Conservation (phyloP, 1,139 yeast species). For the Saccharomyces hybrid region DNA sequence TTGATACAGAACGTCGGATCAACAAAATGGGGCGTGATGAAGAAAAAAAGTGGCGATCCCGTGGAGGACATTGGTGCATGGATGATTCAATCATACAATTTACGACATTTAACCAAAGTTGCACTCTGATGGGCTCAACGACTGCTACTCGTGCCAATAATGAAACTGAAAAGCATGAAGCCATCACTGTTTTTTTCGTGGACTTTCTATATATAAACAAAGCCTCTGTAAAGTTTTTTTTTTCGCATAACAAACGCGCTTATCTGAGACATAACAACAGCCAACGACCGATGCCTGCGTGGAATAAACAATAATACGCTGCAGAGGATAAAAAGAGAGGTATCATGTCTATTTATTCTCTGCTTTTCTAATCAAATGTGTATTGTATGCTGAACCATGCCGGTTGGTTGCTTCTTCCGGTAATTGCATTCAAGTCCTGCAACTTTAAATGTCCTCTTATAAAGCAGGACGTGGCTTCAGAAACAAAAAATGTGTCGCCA, state of each 20-base stretch:
- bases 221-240: constrained; percentile 1
- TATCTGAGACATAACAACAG: background rate
- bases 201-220: background rate
- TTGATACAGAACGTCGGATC: background rate
- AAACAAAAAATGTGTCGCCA: background rate
- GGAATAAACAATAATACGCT: background rate
- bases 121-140: constrained; percentile 1
- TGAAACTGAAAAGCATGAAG: background rate
- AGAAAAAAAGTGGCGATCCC: background rate
- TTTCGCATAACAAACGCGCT: background rate
- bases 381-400: background rate
- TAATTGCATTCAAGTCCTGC: background rate
- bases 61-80: background rate
- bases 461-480: background rate
- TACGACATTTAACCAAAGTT: background rate
- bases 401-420: background rate
- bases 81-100: background rate
- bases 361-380: background rate
- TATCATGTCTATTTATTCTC: background rate
- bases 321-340: background rate
- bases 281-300: background rate
- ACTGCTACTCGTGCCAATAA: background rate
- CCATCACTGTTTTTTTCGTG: constrained; percentile 1
- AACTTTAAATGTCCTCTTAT: background rate
- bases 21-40: background rate